Base-by-base conservation (phyloP, 768 basidiomycete genomes). In the Collybia sp. region DNA sequence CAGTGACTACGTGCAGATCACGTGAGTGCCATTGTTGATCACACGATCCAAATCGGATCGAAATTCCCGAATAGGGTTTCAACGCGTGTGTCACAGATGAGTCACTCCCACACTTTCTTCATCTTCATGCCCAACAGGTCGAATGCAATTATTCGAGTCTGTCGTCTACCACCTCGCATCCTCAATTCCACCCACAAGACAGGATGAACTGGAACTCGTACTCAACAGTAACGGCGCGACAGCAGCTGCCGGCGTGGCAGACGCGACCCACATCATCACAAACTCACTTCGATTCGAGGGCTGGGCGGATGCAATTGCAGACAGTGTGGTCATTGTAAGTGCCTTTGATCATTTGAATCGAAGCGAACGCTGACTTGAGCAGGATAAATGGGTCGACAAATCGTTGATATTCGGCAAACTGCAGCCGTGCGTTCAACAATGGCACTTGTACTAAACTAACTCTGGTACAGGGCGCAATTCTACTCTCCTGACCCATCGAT, bases 401-500 rank as follows among this genome's bases (percentile, higher is more conserved):
- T 81, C 79, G 3, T 55, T 82, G 16, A 59, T 83, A 8, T 63
- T 85, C 3, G 80, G 76, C 1, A 75, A 76, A 51, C 46, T 71
- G 4, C 84, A 87, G 54, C 67, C 72, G 77, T 84, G 47, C 30
- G 6, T 33, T 36, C 15, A 34, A 12, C 17, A 15, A 18, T 45
- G n/a, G 3, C 38, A 34, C 17, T 9, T 45, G 12, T 25, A 6
- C 41, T 44, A 12, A 46, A 46, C 15, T 11, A 53, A 31, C 34
- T 18, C 48, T 31, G 48, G 17, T 16, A 9, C 20, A 82, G 80
- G 17, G 59, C 80, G 5, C 62, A 75, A 18, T 79, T 70, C 58
- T 93, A 83, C 66, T 93, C 91, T 2, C 71, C 88, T 2, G 82
- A 92, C 59, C 87, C 88, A 0, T 61, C 73, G 1, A 79, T 81